phyloP scores from a whole-genome alignment of 2,329 filamentous ascomycete species.

The Epichloe baconii region DNA sequence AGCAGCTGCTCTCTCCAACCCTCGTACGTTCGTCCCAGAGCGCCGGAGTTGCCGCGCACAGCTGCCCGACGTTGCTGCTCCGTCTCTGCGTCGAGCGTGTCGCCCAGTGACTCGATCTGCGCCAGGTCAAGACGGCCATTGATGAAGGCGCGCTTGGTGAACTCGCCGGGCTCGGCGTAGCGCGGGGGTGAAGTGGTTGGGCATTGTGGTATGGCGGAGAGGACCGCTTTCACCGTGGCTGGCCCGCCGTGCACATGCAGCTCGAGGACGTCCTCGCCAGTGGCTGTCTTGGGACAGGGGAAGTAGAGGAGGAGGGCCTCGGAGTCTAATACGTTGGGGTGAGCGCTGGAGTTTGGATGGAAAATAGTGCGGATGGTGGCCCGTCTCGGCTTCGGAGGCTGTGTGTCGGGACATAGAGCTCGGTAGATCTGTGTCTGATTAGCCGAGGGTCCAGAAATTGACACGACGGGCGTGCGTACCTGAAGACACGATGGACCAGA shows the following conservation, averaged over 20 bases:
- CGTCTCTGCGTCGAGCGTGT: slow-evolving; percentile 57
- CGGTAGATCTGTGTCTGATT: slow-evolving; percentile 32
- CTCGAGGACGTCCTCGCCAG: slow-evolving; percentile 85
- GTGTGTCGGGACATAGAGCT: slow-evolving; percentile 34
- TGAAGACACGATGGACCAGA: slow-evolving; percentile 66
- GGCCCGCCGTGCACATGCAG: slow-evolving; percentile 88
- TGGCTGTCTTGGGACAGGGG: slow-evolving; percentile 67
- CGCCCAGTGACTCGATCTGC: slow-evolving; percentile 59
- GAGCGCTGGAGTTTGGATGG: slow-evolving; percentile 25
- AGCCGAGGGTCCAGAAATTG: background rate
- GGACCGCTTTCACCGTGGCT: slow-evolving; percentile 76
- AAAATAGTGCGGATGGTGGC: slow-evolving; percentile 67
- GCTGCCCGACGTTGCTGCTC: slow-evolving; percentile 87
- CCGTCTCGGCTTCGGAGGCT: slow-evolving; percentile 34
- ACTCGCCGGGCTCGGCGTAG: slow-evolving; percentile 90
- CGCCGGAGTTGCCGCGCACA: slow-evolving; percentile 60
- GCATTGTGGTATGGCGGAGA: slow-evolving; percentile 58
- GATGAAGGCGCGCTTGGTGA: slow-evolving; percentile 82
- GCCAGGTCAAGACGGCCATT: slow-evolving; percentile 76
- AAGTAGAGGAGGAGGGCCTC: slow-evolving; percentile 75
- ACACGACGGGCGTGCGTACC: slow-evolving; percentile 24
- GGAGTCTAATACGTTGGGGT: slow-evolving; percentile 51
- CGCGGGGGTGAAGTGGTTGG: slow-evolving; percentile 38
- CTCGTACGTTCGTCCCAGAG: slow-evolving; percentile 66
- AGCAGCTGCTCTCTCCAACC: slow-evolving; percentile 66